phyloP scores from a whole-genome alignment of 805 yeast species.

The Metschnikowia gruessii region DNA sequence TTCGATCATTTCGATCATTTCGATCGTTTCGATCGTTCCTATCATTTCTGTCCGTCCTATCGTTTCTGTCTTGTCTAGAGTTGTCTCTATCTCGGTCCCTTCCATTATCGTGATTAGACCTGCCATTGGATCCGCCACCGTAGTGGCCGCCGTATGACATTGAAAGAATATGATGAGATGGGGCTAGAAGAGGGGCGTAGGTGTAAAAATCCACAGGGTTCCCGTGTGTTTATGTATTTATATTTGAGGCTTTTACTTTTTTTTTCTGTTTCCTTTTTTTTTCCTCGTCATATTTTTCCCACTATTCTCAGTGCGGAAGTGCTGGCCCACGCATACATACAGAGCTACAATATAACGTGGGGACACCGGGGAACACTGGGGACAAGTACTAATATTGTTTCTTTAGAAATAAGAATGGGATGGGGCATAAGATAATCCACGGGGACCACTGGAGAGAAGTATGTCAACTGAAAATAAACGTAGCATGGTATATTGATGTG shows the following conservation, averaged over 20 bases:
- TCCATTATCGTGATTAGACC: constrained; percentile 8
- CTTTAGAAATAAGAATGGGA: no score
- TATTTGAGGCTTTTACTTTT: not conserved
- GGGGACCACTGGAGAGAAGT: no score
- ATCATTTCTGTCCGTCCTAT: not conserved
- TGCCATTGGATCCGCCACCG: constrained; percentile 9
- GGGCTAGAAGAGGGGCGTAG: no score
- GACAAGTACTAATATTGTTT: no score
- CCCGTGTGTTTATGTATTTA: not conserved
- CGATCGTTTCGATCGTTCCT: constrained; percentile 2
- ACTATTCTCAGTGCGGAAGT: constrained; percentile 4
- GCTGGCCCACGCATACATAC: constrained; percentile 8
- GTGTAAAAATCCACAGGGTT: not conserved
- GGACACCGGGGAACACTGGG: not conserved
- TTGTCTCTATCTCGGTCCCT: constrained; percentile 12
- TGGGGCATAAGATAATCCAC: no score
- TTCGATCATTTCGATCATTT: constrained; percentile 1
- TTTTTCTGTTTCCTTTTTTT: constrained; percentile 2
- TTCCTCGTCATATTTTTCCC: not conserved
- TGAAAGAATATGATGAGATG: not conserved
- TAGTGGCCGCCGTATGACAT: constrained; percentile 16
- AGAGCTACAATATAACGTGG: not conserved
- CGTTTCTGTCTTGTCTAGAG: constrained; percentile 1
- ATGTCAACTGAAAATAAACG: no score
- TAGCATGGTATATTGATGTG: no score